Percentiles rank a stretch among this genome's conserved stretches.
These are phyloP conservation scores for Candida endomychidarum DNA, from an alignment of 805 yeast species.

Conservation along the genomic window DNA sequence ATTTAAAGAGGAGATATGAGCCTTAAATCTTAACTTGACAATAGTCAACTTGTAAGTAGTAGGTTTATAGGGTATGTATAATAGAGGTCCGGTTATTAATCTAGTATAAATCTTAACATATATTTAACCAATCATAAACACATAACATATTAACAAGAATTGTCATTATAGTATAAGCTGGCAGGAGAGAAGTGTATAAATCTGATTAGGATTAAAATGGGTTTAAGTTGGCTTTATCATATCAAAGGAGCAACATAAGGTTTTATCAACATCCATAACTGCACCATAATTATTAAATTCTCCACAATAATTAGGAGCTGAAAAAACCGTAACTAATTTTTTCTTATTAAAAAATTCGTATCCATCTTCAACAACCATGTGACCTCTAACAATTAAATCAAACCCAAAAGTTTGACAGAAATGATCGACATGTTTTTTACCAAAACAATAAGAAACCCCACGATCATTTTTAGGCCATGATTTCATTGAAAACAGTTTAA, in stretches of 20 bases:
- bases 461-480: conserved; percentile 84
- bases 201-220: too few relatives aligned
- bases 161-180: too few relatives aligned
- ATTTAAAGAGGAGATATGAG: conserved; percentile 22
- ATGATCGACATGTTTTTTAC: conserved; percentile 67
- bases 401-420: conserved; percentile 66
- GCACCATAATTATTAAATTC: conserved; percentile 82
- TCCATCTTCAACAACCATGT: conserved; percentile 89
- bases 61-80: background rate
- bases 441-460: conserved; percentile 79
- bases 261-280: conserved; percentile 69
- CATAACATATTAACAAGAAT: conserved; percentile 1
- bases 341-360: conserved; percentile 77
- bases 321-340: conserved; percentile 73
- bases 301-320: conserved; percentile 85
- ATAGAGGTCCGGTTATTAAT: background rate
- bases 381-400: conserved; percentile 79
- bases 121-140: conserved; percentile 6
- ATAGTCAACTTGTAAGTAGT: background rate
- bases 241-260: conserved; percentile 69
- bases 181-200: too few relatives aligned
- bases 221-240: conserved; percentile 52
- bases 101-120: conserved; percentile 40
- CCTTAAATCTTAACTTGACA: conserved; percentile 6
- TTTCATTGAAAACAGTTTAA: conserved; percentile 32